These are phyloP conservation scores for Scheffersomyces coipomensis DNA, from an alignment of 805 yeast species.

Conservation along the genomic window DNA sequence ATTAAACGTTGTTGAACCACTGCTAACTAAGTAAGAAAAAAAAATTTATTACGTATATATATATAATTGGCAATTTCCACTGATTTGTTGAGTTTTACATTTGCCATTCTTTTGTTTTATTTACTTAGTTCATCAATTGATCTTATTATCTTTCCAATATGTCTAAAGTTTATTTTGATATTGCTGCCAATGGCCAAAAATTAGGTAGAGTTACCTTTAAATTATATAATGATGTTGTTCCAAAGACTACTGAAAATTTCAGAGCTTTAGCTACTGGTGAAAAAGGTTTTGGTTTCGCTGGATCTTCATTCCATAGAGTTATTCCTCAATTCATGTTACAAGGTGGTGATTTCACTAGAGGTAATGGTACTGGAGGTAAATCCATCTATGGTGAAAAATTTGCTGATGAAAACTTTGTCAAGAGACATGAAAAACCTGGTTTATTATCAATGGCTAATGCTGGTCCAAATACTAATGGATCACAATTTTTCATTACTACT, in stretches of 20 bases:
- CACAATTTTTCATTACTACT: conserved; percentile 87
- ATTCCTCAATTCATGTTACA: conserved; percentile 96
- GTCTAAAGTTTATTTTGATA: conserved; percentile 80
- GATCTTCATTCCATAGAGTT: conserved; percentile 92
- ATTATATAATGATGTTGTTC: conserved; percentile 52
- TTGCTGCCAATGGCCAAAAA: conserved; percentile 70
- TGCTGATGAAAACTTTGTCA: conserved; percentile 65
- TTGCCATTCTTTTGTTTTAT: no score
- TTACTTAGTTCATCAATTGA: no score
- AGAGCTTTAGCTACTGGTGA: conserved; percentile 86
- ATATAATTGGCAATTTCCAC: no score
- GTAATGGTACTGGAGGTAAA: conserved; percentile 93
- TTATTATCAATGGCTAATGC: conserved; percentile 89
- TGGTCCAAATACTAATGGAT: conserved; percentile 90
- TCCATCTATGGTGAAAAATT: conserved; percentile 75
- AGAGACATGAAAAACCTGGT: conserved; percentile 78
- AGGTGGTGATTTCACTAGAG: conserved; percentile 58
- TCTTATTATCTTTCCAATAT: no score
- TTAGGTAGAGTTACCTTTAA: conserved; percentile 85
- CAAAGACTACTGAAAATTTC: conserved; percentile 81
- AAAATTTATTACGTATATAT: no score
- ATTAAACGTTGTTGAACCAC: no score
- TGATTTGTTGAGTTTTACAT: no score
- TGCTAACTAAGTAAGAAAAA: no score
- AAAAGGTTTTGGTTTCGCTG: conserved; percentile 88